phyloP scores from a whole-genome alignment of 352 stramenopile species.

The Pythium folliculosum region DNA sequence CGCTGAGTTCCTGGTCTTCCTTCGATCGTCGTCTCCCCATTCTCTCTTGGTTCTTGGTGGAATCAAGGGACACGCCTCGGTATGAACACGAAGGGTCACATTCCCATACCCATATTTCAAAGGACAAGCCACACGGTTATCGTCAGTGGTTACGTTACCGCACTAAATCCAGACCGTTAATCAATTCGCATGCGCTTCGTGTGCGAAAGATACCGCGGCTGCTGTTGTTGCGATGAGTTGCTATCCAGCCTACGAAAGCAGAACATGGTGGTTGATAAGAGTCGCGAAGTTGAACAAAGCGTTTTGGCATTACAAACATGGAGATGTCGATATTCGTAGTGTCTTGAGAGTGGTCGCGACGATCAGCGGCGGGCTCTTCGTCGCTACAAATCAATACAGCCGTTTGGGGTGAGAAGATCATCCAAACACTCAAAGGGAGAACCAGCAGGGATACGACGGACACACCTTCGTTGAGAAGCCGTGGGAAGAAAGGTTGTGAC shows the following conservation, averaged over 20 bases:
- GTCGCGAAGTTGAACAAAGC: not conserved
- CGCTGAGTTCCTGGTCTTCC: not conserved
- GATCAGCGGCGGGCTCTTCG: constrained; percentile 12
- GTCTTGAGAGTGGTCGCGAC: not conserved
- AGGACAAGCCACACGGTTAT: not conserved
- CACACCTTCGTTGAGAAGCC: constrained; percentile 52
- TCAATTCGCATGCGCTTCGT: constrained; percentile 47
- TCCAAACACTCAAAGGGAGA: not conserved
- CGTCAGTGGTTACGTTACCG: constrained; percentile 9
- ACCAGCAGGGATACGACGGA: not conserved
- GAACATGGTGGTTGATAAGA: not conserved
- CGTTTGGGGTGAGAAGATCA: not conserved
- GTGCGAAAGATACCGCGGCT: constrained; percentile 64
- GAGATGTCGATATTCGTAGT: not conserved
- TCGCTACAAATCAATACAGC: constrained; percentile 11
- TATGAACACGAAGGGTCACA: constrained; percentile 15
- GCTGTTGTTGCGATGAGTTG: constrained; percentile 47
- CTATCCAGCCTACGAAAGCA: constrained; percentile 28
- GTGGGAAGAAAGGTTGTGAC: constrained; percentile 78
- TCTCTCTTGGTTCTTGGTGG: not conserved
- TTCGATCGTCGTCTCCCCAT: constrained; percentile 11
- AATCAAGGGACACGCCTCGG: not conserved
- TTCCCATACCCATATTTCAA: not conserved
- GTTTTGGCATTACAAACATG: constrained; percentile 3
- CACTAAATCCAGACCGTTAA: not conserved